Conservation (phyloP, 805 yeast genomes). For the Lipomyces japonicus region DNA sequence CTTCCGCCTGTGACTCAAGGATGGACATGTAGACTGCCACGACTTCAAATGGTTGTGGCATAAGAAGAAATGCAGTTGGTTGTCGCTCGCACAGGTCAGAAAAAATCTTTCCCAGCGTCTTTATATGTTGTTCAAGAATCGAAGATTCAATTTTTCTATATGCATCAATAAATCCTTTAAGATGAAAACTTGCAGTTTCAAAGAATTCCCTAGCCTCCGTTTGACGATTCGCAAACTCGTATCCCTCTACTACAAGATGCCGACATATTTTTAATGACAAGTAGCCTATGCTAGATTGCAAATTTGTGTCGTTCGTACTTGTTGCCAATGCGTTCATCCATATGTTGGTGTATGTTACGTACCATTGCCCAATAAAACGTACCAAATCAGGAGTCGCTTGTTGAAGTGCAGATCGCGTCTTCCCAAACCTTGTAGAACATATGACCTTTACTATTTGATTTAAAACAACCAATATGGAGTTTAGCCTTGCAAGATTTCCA, state of each 20-base stretch:
- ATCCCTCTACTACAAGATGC: slow-evolving; percentile 62
- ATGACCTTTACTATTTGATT: slow-evolving; percentile 76
- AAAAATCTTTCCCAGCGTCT: slow-evolving; percentile 72
- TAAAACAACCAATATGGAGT: slow-evolving; percentile 60
- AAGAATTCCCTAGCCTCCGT: slow-evolving; percentile 59
- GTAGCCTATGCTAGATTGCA: slow-evolving; percentile 66
- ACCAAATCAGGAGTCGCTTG: slow-evolving; percentile 61
- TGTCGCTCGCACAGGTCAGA: slow-evolving; percentile 54
- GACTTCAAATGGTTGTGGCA: slow-evolving; percentile 61
- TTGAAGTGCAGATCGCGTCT: slow-evolving; percentile 74
- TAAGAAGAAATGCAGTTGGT: slow-evolving; percentile 66
- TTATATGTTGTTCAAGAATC: slow-evolving; percentile 62
- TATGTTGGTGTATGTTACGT: slow-evolving; percentile 54
- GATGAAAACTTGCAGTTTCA: slow-evolving; percentile 52
- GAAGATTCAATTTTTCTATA: slow-evolving; percentile 45
- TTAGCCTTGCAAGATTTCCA: slow-evolving; percentile 46
- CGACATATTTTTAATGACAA: slow-evolving; percentile 69
- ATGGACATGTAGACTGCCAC: slow-evolving; percentile 58
- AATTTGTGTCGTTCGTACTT: slow-evolving; percentile 26
- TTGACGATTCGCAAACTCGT: slow-evolving; percentile 62
- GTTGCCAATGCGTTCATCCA: slow-evolving; percentile 46
- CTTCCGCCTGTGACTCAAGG: slow-evolving; percentile 61
- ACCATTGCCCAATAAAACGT: slow-evolving; percentile 57
- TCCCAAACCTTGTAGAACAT: slow-evolving; percentile 75
- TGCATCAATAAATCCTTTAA: slow-evolving; percentile 52